These are phyloP conservation scores for Flueggea neowawraea DNA, from an alignment of 441 rosid genomes.

Conservation along the genomic window DNA sequence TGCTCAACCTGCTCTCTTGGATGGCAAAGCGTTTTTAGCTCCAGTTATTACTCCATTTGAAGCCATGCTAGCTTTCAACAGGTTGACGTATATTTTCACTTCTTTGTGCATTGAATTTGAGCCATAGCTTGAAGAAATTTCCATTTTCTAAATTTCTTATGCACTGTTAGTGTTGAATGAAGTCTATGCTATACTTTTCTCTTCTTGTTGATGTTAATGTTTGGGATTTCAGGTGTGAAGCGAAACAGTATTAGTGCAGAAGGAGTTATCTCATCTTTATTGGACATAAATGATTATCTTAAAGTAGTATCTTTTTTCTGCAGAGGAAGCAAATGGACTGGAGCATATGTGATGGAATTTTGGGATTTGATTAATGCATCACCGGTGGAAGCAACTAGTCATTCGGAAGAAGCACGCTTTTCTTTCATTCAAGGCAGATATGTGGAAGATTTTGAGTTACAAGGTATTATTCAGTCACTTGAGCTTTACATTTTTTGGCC, in stretches of 20 bases:
- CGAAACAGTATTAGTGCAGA: no score
- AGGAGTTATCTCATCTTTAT: no score
- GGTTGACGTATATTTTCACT: constrained; percentile 32
- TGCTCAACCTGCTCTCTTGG: constrained; percentile 88
- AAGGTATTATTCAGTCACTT: constrained; percentile 32
- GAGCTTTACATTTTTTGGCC: neutral
- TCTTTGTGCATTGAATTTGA: no score
- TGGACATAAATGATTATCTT: no score
- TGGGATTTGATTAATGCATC: constrained; percentile 54
- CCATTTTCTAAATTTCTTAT: no score
- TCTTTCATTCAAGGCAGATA: constrained; percentile 84
- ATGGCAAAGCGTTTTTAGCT: constrained; percentile 86
- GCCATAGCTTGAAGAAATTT: no score
- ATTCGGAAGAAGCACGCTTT: constrained; percentile 78
- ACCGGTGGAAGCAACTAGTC: constrained; percentile 27
- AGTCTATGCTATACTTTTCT: no score
- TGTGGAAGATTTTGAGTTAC: constrained; percentile 54
- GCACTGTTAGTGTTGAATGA: no score
- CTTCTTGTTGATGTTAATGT: no score
- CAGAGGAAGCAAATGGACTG: constrained; percentile 93
- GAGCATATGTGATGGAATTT: constrained; percentile 74
- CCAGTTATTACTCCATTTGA: constrained; percentile 93
- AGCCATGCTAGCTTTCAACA: constrained; percentile 85
- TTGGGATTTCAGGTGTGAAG: no score
- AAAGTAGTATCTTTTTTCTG: constrained; percentile 1